Conservation (phyloP, 306 rosid species). For the Cucurbita argyrosperma region DNA sequence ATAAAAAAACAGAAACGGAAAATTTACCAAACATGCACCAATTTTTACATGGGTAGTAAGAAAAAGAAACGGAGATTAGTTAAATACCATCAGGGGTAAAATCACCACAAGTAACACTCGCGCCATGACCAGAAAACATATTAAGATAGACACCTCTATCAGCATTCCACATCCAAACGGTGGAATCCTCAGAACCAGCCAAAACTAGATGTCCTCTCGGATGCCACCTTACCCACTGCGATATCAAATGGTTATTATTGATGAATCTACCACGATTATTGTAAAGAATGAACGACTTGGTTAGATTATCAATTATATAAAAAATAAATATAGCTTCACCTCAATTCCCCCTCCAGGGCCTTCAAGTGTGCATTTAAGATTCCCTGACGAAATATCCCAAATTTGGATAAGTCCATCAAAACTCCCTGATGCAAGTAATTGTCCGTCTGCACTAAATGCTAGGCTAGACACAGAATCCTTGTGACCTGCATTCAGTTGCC, state of each 20-base stretch:
- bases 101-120: slow-evolving; percentile 76
- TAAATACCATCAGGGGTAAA: slow-evolving; percentile 87
- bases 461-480: slow-evolving; percentile 55
- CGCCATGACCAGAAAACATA: slow-evolving; percentile 61
- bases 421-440: slow-evolving; percentile 68
- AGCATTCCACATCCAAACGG: slow-evolving; percentile 89
- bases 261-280: no score
- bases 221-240: slow-evolving; percentile 89
- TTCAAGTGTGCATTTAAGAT: slow-evolving; percentile 38
- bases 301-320: not conserved
- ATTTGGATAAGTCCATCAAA: slow-evolving; percentile 57
- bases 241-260: not conserved
- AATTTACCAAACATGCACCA: not conserved
- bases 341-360: slow-evolving; percentile 75
- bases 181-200: slow-evolving; percentile 79
- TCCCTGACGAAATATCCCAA: slow-evolving; percentile 51
- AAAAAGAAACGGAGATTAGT: slow-evolving; percentile 13
- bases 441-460: slow-evolving; percentile 74
- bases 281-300: not conserved
- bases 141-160: slow-evolving; percentile 39
- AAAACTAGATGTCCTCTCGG: slow-evolving; percentile 69
- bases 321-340: slow-evolving; percentile 26
- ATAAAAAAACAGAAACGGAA: not conserved
- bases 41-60: not conserved
- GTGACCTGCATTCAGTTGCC: slow-evolving; percentile 35